A percentile compares a stretch with the other conserved stretches of the same genome.
phyloP scores from a whole-genome alignment of 2,329 filamentous ascomycete genomes.

The Penicillium sp. region DNA sequence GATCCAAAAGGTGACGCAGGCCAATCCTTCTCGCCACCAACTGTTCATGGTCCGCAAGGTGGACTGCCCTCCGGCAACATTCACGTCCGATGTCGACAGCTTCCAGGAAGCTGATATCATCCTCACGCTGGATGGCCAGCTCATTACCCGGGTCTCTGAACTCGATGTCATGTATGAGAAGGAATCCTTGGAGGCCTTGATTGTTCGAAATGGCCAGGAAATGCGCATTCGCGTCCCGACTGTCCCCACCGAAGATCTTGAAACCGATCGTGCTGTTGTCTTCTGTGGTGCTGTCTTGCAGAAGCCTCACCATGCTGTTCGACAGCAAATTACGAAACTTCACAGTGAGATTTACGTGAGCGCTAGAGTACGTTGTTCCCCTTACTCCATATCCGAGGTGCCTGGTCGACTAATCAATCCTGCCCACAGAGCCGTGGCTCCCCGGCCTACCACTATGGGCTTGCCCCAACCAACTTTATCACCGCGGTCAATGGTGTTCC shows the following conservation, averaged over 20 bases:
- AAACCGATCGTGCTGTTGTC: constrained; percentile 84
- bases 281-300: constrained; percentile 96
- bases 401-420: constrained; percentile 3
- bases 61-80: constrained; percentile 51
- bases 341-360: constrained; percentile 96
- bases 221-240: constrained; percentile 72
- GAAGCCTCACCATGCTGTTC: constrained; percentile 87
- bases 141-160: constrained; percentile 89
- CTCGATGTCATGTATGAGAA: constrained; percentile 95
- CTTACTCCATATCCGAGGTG: not conserved
- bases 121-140: constrained; percentile 79
- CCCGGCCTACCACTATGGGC: constrained; percentile 80
- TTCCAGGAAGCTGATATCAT: constrained; percentile 89
- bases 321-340: constrained; percentile 93
- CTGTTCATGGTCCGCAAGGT: constrained; percentile 98
- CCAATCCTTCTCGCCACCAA: constrained; percentile 88
- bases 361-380: constrained; percentile 50
- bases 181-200: constrained; percentile 71
- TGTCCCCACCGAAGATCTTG: constrained; percentile 79
- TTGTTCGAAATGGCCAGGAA: constrained; percentile 80
- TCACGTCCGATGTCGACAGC: constrained; percentile 47
- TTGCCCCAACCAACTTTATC: constrained; percentile 95
- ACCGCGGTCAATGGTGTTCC: constrained; percentile 87
- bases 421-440: constrained; percentile 60
- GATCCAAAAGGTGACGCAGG: constrained; percentile 82